A percentile compares a stretch with the other conserved stretches of the same genome.
phyloP scores from a whole-genome alignment of 345 rosid species.

The Camelina neglecta region DNA sequence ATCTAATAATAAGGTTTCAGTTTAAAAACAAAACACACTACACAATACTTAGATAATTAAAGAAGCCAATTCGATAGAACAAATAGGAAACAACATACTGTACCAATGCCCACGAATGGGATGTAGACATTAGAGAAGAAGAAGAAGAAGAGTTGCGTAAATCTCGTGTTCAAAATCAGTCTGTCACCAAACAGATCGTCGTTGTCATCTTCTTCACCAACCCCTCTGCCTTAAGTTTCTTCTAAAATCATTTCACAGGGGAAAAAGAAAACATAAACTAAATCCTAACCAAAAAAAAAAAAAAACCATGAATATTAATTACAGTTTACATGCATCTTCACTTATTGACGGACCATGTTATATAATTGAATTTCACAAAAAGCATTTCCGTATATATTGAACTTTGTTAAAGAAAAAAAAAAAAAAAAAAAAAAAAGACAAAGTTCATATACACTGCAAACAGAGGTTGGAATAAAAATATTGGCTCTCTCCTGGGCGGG shows the following conservation, averaged over 20 bases:
- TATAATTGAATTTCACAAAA: too few relatives aligned
- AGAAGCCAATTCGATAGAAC: conserved; percentile 6
- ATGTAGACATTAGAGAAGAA: too few relatives aligned
- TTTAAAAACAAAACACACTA: not conserved
- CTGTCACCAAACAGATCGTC: conserved; percentile 94
- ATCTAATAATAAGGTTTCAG: not conserved
- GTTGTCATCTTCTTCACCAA: conserved; percentile 52
- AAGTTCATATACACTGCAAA: too few relatives aligned
- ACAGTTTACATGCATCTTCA: too few relatives aligned
- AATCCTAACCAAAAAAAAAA: too few relatives aligned
- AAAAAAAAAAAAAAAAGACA: too few relatives aligned
- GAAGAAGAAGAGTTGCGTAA: too few relatives aligned
- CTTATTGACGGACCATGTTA: too few relatives aligned
- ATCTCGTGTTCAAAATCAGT: conserved; percentile 32
- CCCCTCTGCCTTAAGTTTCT: conserved; percentile 38
- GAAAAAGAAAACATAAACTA: too few relatives aligned
- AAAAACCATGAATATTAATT: too few relatives aligned
- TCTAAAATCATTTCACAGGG: not conserved
- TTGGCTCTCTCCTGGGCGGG: not conserved
- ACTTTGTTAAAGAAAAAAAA: too few relatives aligned
- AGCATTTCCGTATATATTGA: too few relatives aligned
- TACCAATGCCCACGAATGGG: conserved; percentile 22
- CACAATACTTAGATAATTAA: not conserved
- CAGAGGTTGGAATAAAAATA: not conserved
- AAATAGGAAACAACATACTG: conserved; percentile 26